These are phyloP conservation scores for Gossypium australe DNA, from an alignment of 345 rosid genomes.

Conservation along the genomic window DNA sequence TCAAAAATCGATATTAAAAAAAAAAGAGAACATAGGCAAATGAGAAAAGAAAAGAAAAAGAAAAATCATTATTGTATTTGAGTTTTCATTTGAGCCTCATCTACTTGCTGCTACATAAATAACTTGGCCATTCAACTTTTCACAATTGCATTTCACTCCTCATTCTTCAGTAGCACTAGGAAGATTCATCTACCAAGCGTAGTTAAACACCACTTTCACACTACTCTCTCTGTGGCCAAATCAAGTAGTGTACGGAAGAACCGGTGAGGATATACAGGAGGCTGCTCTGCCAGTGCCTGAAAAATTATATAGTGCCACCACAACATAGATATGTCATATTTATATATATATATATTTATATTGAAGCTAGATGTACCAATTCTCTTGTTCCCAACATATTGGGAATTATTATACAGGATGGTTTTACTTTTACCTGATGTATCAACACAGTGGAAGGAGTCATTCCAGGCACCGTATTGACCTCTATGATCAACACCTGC, in stretches of 20 bases:
- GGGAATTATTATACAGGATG: background rate
- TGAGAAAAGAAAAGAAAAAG: background rate
- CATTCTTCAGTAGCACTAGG: background rate
- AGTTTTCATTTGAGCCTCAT: background rate
- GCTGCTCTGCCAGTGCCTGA: conserved; percentile 82
- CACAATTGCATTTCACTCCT: background rate
- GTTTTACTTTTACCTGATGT: conserved; percentile 73
- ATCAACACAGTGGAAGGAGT: conserved; percentile 90
- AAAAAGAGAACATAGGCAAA: background rate
- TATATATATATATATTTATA: background rate
- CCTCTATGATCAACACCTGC: conserved; percentile 87
- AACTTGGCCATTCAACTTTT: background rate
- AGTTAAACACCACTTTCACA: conserved; percentile 12
- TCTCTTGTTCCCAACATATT: too few relatives aligned
- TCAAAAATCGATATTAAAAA: too few relatives aligned
- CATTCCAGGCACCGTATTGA: conserved; percentile 94
- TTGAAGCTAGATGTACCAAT: background rate
- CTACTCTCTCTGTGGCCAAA: conserved; percentile 50
- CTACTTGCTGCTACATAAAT: background rate
- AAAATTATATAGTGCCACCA: background rate
- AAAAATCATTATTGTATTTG: background rate
- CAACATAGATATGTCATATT: background rate
- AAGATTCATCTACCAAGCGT: background rate
- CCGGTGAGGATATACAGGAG: conserved; percentile 68
- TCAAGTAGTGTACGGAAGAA: conserved; percentile 83